Conservation (phyloP, 2,329 filamentous ascomycete genomes). For the Bisporella sp. region DNA sequence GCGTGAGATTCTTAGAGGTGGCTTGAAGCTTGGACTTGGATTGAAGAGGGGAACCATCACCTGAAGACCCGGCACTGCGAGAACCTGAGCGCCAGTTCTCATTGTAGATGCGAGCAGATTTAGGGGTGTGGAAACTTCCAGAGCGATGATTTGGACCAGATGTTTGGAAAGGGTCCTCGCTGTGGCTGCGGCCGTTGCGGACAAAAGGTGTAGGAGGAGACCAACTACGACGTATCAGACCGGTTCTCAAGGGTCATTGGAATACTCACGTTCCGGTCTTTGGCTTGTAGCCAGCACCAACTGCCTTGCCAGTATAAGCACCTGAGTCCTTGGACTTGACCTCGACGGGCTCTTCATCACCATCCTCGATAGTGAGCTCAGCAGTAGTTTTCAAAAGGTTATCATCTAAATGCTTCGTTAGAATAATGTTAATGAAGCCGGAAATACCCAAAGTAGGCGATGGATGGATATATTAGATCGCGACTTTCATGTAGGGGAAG, state of each 20-base stretch:
- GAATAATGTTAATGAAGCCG: too few species aligned
- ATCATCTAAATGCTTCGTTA: conserved; percentile 1
- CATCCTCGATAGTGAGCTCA: conserved; percentile 5
- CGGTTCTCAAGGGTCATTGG: background rate
- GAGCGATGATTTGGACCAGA: conserved; percentile 3
- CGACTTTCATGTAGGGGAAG: background rate
- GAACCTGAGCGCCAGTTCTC: conserved; percentile 24
- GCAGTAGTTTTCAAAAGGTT: conserved; percentile 6
- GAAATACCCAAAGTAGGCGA: too few species aligned
- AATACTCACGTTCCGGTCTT: conserved; percentile 15
- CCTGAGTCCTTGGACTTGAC: conserved; percentile 9
- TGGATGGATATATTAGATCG: too few species aligned
- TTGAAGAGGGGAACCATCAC: conserved; percentile 13
- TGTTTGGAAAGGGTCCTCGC: conserved; percentile 21
- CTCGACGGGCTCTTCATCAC: conserved; percentile 11
- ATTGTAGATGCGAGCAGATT: conserved; percentile 12
- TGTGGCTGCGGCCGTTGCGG: conserved; percentile 14
- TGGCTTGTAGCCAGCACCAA: conserved; percentile 8
- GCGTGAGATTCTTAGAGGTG: conserved; percentile 10
- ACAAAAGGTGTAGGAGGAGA: conserved; percentile 16
- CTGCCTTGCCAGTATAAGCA: conserved; percentile 7
- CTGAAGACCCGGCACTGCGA: conserved; percentile 7
- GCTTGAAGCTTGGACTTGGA: conserved; percentile 2
- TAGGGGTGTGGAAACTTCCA: conserved; percentile 8
- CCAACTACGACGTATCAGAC: conserved; percentile 16